Evolutionary conservation across 306 rosid genomes (phyloP).

Genomic region (Mimosa bimucronata): DNA sequence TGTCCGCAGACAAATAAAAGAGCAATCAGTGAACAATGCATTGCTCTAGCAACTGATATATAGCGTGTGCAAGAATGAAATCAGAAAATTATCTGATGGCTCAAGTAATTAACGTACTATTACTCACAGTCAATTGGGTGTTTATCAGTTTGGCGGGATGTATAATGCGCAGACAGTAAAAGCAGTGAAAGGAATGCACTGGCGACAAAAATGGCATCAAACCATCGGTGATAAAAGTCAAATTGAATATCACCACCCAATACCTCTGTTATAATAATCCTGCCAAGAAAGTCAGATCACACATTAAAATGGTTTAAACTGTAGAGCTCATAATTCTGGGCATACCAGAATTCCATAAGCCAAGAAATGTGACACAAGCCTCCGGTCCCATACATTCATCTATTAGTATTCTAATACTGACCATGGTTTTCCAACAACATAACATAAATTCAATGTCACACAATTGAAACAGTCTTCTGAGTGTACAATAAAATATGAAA

Average conservation of each 20-base stretch:
- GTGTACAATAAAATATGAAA: background rate
- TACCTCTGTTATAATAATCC: conserved; percentile 97
- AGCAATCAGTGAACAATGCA: conserved; percentile 28
- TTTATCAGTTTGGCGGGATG: conserved; percentile 94
- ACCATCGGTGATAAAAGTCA: conserved; percentile 98
- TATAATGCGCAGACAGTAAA: conserved; percentile 91
- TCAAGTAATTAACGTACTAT: conserved; percentile 3
- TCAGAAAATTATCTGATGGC: conserved; percentile 25
- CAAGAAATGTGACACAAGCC: conserved; percentile 1
- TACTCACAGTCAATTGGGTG: conserved; percentile 91
- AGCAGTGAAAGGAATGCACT: conserved; percentile 98
- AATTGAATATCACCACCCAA: conserved; percentile 98
- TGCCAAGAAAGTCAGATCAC: conserved; percentile 46
- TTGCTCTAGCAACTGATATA: conserved; percentile 24
- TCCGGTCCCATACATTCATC: background rate
- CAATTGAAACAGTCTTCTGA: background rate
- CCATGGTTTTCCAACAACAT: background rate
- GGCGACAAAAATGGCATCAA: conserved; percentile 96
- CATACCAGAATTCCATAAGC: conserved; percentile 13
- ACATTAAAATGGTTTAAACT: conserved; percentile 21
- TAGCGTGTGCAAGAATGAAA: background rate
- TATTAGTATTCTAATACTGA: background rate
- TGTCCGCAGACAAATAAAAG: conserved; percentile 37
- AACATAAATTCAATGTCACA: conserved; percentile 3
- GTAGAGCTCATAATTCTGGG: background rate